phyloP scores from a whole-genome alignment of 176 grass and related monocot species.

The Chloris gayana region DNA sequence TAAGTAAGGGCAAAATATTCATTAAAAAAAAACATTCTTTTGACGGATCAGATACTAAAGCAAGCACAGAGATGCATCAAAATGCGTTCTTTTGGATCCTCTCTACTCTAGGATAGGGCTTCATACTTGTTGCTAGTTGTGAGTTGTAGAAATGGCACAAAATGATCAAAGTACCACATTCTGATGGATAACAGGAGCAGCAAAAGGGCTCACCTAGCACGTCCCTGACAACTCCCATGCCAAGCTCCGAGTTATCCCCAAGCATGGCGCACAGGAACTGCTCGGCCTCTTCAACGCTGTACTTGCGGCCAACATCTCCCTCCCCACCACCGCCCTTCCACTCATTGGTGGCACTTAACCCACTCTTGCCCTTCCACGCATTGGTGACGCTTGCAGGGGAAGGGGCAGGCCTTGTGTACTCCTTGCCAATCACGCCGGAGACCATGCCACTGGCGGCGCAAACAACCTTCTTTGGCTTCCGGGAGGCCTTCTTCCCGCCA shows the following conservation, averaged over 20 bases:
- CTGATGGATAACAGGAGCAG: not conserved
- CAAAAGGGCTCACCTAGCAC: constrained; percentile 60
- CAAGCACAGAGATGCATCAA: not conserved
- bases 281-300: constrained; percentile 61
- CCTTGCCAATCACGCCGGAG: constrained; percentile 77
- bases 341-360: not conserved
- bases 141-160: not conserved
- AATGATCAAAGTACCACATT: constrained; percentile 1
- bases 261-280: constrained; percentile 81
- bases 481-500: constrained; percentile 16
- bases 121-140: not conserved
- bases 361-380: constrained; percentile 11
- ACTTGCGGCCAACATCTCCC: not conserved
- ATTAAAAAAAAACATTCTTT: not conserved
- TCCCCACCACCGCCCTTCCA: not conserved
- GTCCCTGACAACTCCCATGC: constrained; percentile 78
- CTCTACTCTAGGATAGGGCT: not conserved
- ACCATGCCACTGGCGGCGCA: constrained; percentile 70
- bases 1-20: not conserved
- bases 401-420: constrained; percentile 40
- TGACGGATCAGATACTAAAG: not conserved
- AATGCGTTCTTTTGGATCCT: not conserved
- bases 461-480: constrained; percentile 46
- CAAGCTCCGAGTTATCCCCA: constrained; percentile 59
- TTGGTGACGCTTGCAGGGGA: not conserved